Percentiles rank a stretch among this genome's conserved stretches.
These are phyloP conservation scores for Tolypocladium pustulatum DNA, from an alignment of 2,329 filamentous ascomycete genomes.

Conservation along the genomic window DNA sequence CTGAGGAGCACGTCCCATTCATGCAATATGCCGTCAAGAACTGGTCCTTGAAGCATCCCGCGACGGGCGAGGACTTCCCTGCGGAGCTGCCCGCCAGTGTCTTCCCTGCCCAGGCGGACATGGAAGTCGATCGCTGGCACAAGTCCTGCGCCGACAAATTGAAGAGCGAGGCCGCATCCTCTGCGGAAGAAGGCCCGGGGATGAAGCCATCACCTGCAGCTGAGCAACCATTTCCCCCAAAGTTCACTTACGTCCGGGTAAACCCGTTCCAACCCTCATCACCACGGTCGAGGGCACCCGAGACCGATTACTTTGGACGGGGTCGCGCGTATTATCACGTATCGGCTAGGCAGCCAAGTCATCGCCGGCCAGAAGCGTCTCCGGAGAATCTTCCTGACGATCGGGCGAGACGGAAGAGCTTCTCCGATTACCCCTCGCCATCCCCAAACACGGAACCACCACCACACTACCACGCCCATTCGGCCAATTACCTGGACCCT, in stretches of 20 bases:
- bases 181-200: slow-evolving; percentile 4
- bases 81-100: slow-evolving; percentile 45
- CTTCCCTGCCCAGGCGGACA: slow-evolving; percentile 63
- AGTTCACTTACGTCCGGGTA: slow-evolving; percentile 26
- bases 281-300: slow-evolving; percentile 16
- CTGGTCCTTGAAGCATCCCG: slow-evolving; percentile 66
- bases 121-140: slow-evolving; percentile 81
- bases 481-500: slow-evolving; percentile 23
- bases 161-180: slow-evolving; percentile 43
- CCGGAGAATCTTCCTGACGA: slow-evolving; percentile 28
- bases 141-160: slow-evolving; percentile 62
- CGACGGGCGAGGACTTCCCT: slow-evolving; percentile 60
- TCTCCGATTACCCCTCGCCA: slow-evolving; percentile 37
- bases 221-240: slow-evolving; percentile 17
- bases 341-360: slow-evolving; percentile 23
- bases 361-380: slow-evolving; percentile 20
- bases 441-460: slow-evolving; percentile 20
- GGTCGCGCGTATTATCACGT: slow-evolving; percentile 29
- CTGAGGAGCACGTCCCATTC: slow-evolving; percentile 78
- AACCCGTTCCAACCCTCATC: slow-evolving; percentile 16
- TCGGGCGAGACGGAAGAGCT: slow-evolving; percentile 35
- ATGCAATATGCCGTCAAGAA: slow-evolving; percentile 69
- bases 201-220: slow-evolving; percentile 12
- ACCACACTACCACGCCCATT: slow-evolving; percentile 14
- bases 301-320: slow-evolving; percentile 22